Conservation (phyloP, 495 filamentous ascomycete species). For the Penicillium dipodomyicola region DNA sequence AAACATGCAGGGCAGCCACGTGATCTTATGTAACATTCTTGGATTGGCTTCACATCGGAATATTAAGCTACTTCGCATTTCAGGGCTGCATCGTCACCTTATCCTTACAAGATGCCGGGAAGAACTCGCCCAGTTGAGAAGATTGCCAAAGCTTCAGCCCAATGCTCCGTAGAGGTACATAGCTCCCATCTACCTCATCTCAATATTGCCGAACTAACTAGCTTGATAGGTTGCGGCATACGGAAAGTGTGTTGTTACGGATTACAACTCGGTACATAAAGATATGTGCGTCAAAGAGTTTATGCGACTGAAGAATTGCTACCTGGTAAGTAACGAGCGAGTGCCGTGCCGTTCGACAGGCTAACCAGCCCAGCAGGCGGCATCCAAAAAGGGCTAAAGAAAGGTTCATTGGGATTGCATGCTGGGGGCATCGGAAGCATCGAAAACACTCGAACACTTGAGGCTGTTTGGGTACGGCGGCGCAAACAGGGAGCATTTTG, state of each 20-base stretch:
- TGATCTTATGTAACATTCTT: constrained; percentile 28
- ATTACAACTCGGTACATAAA: constrained; percentile 88
- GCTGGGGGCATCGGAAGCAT: neutral
- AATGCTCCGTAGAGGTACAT: constrained; percentile 78
- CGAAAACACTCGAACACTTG: neutral
- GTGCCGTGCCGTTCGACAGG: neutral
- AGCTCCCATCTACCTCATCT: constrained; percentile 3
- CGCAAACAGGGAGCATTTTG: constrained; percentile 7
- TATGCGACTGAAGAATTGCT: constrained; percentile 82
- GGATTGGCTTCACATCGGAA: constrained; percentile 1
- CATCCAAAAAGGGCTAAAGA: constrained; percentile 39
- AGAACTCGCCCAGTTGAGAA: constrained; percentile 75
- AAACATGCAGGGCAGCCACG: constrained; percentile 29
- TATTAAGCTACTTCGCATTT: constrained; percentile 1
- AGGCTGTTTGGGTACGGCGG: neutral
- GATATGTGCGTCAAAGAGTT: constrained; percentile 90
- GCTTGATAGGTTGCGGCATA: constrained; percentile 70
- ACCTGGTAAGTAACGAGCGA: constrained; percentile 57
- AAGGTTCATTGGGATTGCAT: neutral
- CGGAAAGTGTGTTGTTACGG: constrained; percentile 85
- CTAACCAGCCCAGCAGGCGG: constrained; percentile 29
- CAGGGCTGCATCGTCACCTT: neutral
- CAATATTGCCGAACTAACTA: constrained; percentile 14
- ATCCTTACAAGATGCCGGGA: constrained; percentile 31
- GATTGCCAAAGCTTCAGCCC: constrained; percentile 76